These are phyloP conservation scores for Microstegium vimineum DNA, from an alignment of 176 grass and related monocot species.

Conservation along the genomic window DNA sequence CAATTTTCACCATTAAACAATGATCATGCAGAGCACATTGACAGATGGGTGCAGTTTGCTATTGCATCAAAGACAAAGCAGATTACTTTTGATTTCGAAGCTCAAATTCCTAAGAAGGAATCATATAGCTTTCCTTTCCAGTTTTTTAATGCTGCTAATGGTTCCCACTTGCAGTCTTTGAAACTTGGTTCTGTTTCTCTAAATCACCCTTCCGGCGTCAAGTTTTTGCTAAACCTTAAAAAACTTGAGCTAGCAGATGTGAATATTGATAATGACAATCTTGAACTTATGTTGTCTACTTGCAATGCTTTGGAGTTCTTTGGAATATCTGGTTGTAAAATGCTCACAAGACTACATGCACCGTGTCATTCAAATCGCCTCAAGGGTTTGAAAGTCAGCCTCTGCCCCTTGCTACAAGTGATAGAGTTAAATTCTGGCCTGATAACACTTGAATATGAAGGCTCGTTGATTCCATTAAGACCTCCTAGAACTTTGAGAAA, in stretches of 20 bases:
- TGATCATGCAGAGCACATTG: neutral
- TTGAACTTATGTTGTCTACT: neutral
- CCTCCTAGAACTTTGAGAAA: neutral
- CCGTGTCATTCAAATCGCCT: neutral
- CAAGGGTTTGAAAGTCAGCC: neutral
- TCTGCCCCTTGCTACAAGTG: neutral
- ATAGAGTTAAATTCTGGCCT: neutral
- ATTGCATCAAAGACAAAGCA: neutral
- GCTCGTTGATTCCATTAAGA: neutral
- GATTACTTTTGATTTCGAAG: neutral
- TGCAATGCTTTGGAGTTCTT: slow-evolving; percentile 3
- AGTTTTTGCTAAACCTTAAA: slow-evolving; percentile 4
- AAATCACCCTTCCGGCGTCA: neutral
- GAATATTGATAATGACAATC: slow-evolving; percentile 5
- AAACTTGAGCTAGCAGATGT: neutral
- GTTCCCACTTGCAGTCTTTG: neutral
- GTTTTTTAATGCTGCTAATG: neutral
- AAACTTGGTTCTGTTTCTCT: neutral
- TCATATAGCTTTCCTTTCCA: neutral
- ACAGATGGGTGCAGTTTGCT: slow-evolving; percentile 18
- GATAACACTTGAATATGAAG: neutral
- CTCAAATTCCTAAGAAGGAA: neutral
- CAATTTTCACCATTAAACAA: neutral
- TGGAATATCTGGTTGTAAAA: neutral
- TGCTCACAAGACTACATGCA: neutral